These are phyloP conservation scores for Cucurbitaria berberidis DNA, from an alignment of 2,329 filamentous ascomycete genomes.

Conservation along the genomic window DNA sequence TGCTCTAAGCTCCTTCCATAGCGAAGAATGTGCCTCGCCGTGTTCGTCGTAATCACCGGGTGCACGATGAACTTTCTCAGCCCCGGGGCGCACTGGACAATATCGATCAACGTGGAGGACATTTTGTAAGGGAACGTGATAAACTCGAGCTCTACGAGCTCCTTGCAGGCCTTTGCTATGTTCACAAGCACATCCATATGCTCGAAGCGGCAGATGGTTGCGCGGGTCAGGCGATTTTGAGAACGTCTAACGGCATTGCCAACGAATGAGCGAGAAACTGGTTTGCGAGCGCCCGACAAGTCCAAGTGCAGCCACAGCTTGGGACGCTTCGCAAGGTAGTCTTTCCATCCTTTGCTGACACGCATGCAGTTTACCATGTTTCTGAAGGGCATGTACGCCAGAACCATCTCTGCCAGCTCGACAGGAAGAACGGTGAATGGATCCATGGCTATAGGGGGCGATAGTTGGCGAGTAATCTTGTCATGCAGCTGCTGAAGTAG, in stretches of 20 bases:
- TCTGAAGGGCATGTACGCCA: constrained; percentile 60
- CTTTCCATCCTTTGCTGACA: constrained; percentile 63
- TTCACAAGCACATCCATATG: constrained; percentile 51
- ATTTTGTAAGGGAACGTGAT: constrained; percentile 29
- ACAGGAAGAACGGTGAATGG: constrained; percentile 61
- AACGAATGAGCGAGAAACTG: constrained; percentile 52
- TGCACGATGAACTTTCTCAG: constrained; percentile 37
- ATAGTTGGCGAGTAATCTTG: constrained; percentile 52
- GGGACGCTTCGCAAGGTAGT: constrained; percentile 56
- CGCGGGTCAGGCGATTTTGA: constrained; percentile 42
- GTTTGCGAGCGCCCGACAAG: constrained; percentile 53
- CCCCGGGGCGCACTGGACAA: constrained; percentile 29
- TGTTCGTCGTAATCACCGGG: constrained; percentile 33
- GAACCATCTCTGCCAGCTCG: constrained; percentile 60
- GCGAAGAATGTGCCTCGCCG: constrained; percentile 37
- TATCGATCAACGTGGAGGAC: constrained; percentile 38
- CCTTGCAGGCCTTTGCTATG: constrained; percentile 47
- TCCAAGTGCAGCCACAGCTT: constrained; percentile 62
- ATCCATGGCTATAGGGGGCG: constrained; percentile 54
- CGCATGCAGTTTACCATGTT: constrained; percentile 59
- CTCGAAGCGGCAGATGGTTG: constrained; percentile 44
- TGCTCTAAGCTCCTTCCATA: constrained; percentile 31
- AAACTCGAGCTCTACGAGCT: constrained; percentile 42
- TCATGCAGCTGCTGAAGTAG: constrained; percentile 55
- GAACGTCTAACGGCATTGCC: constrained; percentile 52